These are phyloP conservation scores for Phytophthora multivora DNA, from an alignment of 352 stramenopile species.

Conservation along the genomic window DNA sequence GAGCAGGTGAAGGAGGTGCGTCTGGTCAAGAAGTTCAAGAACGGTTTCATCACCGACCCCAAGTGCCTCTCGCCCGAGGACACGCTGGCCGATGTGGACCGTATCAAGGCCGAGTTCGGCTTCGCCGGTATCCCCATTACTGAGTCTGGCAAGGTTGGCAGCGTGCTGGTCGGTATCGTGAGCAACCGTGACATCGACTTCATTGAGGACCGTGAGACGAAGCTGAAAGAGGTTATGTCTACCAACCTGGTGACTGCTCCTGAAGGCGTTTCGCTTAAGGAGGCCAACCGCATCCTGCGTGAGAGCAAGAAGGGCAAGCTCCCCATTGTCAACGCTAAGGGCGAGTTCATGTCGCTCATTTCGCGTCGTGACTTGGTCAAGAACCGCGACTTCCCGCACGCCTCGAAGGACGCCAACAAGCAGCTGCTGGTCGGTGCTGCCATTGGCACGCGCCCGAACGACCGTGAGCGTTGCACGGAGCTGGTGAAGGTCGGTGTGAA, in stretches of 20 bases:
- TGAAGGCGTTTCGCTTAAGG: conserved; percentile 94
- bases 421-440: conserved; percentile 97
- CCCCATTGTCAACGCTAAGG: conserved; percentile 98
- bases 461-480: conserved; percentile 93
- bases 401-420: conserved; percentile 98
- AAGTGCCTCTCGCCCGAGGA: conserved; percentile 95
- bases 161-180: conserved; percentile 98
- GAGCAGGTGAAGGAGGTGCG: conserved; percentile 95
- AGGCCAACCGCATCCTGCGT: conserved; percentile 98
- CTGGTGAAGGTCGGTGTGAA: conserved; percentile 97
- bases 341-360: conserved; percentile 98
- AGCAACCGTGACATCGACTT: conserved; percentile 99
- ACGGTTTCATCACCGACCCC: conserved; percentile 99
- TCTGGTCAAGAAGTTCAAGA: conserved; percentile 99
- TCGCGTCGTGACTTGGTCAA: conserved; percentile 98
- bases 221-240: conserved; percentile 89
- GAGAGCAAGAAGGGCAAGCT: conserved; percentile 99
- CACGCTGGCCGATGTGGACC: conserved; percentile 96
- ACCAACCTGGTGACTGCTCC: conserved; percentile 92
- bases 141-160: conserved; percentile 96
- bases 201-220: conserved; percentile 93
- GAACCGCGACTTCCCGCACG: conserved; percentile 97
- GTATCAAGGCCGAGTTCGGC: conserved; percentile 95
- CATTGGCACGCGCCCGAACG: conserved; percentile 98
- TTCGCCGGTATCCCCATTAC: conserved; percentile 99